Conservation (phyloP, 2,329 filamentous ascomycete genomes). For the Phyllosticta capitalensis region DNA sequence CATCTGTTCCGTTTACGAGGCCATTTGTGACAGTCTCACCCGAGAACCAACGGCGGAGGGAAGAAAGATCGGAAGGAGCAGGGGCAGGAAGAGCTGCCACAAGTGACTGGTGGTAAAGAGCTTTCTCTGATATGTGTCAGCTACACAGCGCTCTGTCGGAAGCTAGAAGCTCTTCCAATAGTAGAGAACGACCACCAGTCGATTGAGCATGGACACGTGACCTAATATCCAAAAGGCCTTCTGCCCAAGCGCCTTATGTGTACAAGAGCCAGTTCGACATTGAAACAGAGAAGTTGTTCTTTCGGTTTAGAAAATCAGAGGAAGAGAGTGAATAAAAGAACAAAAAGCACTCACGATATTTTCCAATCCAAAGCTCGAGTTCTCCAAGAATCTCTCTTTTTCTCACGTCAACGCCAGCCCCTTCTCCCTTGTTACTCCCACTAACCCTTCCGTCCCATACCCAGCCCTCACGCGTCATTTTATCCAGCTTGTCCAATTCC, state of each 20-base stretch:
- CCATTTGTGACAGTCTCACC: not conserved
- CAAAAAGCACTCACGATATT: constrained; percentile 8
- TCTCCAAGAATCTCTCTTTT: constrained; percentile 1
- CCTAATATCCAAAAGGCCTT: too few species aligned
- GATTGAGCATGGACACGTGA: too few species aligned
- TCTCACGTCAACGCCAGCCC: not conserved
- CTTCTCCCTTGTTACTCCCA: not conserved
- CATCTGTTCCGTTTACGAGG: not conserved
- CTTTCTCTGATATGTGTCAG: not conserved
- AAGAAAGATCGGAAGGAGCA: not conserved
- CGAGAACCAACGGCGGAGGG: not conserved
- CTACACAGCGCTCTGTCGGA: not conserved
- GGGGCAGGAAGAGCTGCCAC: not conserved
- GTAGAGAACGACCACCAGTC: too few species aligned
- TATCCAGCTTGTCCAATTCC: not conserved
- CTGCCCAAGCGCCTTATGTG: too few species aligned
- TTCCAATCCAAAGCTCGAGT: constrained; percentile 1
- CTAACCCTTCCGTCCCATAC: not conserved
- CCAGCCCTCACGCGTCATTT: not conserved
- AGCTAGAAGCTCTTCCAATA: too few species aligned
- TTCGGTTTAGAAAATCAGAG: too few species aligned
- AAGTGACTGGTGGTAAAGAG: not conserved
- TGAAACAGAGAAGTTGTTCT: too few species aligned
- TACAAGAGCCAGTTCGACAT: too few species aligned
- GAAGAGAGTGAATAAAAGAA: too few species aligned